Percentiles rank a stretch among this genome's conserved stretches.
phyloP scores from a whole-genome alignment of 371 early-diverging fungal species.

The Saksenaea vasiformis region DNA sequence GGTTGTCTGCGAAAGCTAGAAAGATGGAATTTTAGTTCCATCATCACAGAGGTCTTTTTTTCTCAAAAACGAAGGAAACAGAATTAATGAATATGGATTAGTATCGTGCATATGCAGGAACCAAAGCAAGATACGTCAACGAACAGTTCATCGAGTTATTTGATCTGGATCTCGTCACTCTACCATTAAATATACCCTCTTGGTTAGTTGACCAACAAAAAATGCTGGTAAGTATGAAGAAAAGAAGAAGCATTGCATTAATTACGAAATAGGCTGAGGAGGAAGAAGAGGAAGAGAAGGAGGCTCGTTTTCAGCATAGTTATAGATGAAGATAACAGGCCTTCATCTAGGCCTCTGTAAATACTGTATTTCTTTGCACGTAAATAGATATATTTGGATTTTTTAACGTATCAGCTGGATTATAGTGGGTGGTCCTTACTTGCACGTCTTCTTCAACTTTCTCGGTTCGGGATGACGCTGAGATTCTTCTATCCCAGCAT shows the following conservation, averaged over 20 bases:
- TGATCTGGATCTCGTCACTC: slow-evolving; percentile 86
- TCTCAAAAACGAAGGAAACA: slow-evolving; percentile 10
- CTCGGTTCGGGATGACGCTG: not conserved
- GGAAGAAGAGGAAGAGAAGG: not conserved
- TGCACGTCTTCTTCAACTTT: not conserved
- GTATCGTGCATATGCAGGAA: slow-evolving; percentile 91
- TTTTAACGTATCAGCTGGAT: too few species aligned
- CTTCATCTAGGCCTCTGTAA: too few species aligned
- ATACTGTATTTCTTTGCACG: too few species aligned
- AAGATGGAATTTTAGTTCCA: slow-evolving; percentile 95
- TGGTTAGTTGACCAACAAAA: slow-evolving; percentile 79
- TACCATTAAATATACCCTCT: slow-evolving; percentile 73
- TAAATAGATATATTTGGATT: too few species aligned
- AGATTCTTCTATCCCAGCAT: too few species aligned
- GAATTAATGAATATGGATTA: slow-evolving; percentile 18
- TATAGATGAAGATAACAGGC: not conserved
- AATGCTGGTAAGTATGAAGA: slow-evolving; percentile 37
- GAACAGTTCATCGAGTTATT: slow-evolving; percentile 96
- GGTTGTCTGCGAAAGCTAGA: slow-evolving; percentile 94
- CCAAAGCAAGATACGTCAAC: slow-evolving; percentile 81
- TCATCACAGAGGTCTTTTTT: slow-evolving; percentile 77
- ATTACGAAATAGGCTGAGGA: not conserved
- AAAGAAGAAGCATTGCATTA: not conserved
- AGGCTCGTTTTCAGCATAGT: not conserved
- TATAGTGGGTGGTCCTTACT: too few species aligned